phyloP scores from a whole-genome alignment of 352 stramenopile species.

The Globisporangium sylvaticum region DNA sequence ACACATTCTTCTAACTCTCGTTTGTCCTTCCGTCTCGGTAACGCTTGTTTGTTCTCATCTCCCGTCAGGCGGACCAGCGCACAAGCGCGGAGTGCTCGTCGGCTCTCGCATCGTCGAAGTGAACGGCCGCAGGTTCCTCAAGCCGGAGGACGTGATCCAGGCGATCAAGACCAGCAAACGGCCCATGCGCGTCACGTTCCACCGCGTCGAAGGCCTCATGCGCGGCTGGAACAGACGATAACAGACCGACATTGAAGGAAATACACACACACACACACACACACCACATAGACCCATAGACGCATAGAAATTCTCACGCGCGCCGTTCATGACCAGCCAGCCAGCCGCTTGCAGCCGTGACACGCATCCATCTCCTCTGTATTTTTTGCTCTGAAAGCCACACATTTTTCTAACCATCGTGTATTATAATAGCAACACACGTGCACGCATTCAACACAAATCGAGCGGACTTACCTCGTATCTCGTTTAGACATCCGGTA shows the following conservation, averaged over 20 bases:
- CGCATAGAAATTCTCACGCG: not conserved
- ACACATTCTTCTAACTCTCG: too few relatives aligned
- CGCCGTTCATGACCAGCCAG: not conserved
- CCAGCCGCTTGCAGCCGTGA: not conserved
- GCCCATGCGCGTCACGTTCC: conserved; percentile 60
- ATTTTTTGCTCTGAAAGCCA: not conserved
- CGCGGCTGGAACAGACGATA: conserved; percentile 42
- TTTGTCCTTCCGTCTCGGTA: not conserved
- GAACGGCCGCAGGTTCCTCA: conserved; percentile 50
- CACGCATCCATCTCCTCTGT: not conserved
- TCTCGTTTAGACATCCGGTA: conserved; percentile 36
- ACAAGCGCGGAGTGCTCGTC: conserved; percentile 55
- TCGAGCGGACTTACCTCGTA: not conserved
- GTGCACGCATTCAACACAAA: not conserved
- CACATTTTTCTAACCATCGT: not conserved
- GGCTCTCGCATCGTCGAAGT: conserved; percentile 63
- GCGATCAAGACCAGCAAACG: conserved; percentile 49
- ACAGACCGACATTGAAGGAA: not conserved
- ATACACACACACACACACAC: not conserved
- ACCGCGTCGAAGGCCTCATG: conserved; percentile 79
- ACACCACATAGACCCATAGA: conserved; percentile 14
- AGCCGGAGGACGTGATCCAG: conserved; percentile 43
- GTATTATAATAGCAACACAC: conserved; percentile 1
- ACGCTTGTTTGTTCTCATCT: not conserved
- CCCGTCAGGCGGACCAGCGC: conserved; percentile 38